phyloP scores from a whole-genome alignment of 1,284 basidiomycete genomes.

The Leccinum laetum region DNA sequence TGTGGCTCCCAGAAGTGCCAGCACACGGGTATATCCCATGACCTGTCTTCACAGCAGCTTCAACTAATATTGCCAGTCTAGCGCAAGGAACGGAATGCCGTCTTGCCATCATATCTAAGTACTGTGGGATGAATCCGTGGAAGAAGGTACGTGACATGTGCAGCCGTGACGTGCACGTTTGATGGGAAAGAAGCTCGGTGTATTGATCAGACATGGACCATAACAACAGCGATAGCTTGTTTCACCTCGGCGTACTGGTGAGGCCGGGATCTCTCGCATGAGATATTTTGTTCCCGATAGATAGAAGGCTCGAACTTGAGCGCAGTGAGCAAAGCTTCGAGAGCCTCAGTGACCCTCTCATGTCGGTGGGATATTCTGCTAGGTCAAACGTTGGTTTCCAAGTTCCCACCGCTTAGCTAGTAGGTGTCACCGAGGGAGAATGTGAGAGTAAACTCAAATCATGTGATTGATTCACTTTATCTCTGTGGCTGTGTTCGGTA shows the following conservation, averaged over 20 bases:
- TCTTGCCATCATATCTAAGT: background rate
- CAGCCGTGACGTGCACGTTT: background rate
- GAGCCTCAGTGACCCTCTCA: constrained; percentile 1
- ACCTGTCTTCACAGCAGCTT: background rate
- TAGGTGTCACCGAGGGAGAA: no score
- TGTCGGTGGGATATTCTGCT: constrained; percentile 3
- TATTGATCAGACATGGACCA: background rate
- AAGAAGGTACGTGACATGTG: background rate
- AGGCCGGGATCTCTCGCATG: background rate
- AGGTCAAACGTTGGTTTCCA: background rate
- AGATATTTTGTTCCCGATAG: background rate
- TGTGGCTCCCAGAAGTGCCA: constrained; percentile 6
- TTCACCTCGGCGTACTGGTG: background rate
- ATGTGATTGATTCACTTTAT: background rate
- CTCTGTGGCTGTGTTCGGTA: background rate
- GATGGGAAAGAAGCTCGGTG: background rate
- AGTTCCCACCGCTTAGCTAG: constrained; percentile 14
- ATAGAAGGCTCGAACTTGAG: background rate
- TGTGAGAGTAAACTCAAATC: no score
- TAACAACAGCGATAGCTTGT: background rate
- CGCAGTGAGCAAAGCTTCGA: background rate
- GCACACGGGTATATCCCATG: background rate
- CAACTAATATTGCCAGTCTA: background rate
- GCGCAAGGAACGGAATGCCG: constrained; percentile 1
- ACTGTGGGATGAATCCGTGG: background rate